These are phyloP conservation scores for Arctium lappa DNA, from an alignment of 129 eudicot genomes.

Conservation along the genomic window DNA sequence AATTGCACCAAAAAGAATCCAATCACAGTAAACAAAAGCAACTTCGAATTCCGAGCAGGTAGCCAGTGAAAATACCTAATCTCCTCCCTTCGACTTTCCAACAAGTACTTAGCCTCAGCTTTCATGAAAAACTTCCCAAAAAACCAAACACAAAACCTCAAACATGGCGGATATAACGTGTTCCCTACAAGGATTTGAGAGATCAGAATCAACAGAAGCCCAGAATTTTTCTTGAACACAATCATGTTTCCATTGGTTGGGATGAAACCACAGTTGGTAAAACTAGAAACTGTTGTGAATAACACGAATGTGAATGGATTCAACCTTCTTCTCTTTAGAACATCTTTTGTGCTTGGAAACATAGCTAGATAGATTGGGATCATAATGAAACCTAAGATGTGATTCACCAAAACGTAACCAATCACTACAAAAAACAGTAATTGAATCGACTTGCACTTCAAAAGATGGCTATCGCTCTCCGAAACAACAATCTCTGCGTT, in stretches of 20 bases:
- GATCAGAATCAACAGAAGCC: slow-evolving; percentile 41
- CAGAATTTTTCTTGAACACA: slow-evolving; percentile 45
- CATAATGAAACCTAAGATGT: neutral
- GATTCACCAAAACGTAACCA: slow-evolving; percentile 8
- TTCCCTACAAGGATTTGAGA: slow-evolving; percentile 51
- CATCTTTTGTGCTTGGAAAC: neutral
- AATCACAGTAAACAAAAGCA: slow-evolving; percentile 28
- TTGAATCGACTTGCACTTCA: neutral
- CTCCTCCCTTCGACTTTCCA: slow-evolving; percentile 8
- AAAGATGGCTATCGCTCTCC: neutral
- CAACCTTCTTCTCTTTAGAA: neutral
- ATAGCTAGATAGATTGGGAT: neutral
- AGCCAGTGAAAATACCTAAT: slow-evolving; percentile 45
- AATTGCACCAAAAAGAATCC: slow-evolving; percentile 46
- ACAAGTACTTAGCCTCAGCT: slow-evolving; percentile 38
- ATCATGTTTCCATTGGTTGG: slow-evolving; percentile 75
- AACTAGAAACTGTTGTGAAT: slow-evolving; percentile 40
- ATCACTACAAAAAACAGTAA: neutral
- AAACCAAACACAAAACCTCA: slow-evolving; percentile 30
- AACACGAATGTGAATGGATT: slow-evolving; percentile 3
- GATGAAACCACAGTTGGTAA: slow-evolving; percentile 52
- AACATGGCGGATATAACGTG: slow-evolving; percentile 44
- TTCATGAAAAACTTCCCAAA: slow-evolving; percentile 25
- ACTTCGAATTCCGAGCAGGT: slow-evolving; percentile 22
- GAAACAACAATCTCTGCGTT: neutral